These are phyloP conservation scores for Exophiala sp. DNA, from an alignment of 2,329 filamentous ascomycete species.

Conservation along the genomic window DNA sequence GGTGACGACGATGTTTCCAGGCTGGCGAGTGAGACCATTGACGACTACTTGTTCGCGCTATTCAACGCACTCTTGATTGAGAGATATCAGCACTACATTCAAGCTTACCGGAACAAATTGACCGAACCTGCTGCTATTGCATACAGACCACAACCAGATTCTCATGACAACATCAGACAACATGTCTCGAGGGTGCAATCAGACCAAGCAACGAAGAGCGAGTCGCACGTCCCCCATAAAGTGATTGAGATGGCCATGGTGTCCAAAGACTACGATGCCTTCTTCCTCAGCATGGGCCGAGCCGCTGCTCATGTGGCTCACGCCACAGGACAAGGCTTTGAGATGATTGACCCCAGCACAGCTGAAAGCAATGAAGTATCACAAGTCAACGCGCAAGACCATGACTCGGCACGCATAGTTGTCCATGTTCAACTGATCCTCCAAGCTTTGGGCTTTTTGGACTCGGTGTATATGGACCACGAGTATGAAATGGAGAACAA, in stretches of 20 bases:
- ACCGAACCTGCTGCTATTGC: slow-evolving; percentile 42
- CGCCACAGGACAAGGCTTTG: slow-evolving; percentile 28
- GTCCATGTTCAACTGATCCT: slow-evolving; percentile 67
- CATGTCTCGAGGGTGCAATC: slow-evolving; percentile 16
- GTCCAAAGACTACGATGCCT: slow-evolving; percentile 40
- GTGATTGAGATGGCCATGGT: slow-evolving; percentile 44
- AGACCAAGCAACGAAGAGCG: slow-evolving; percentile 32
- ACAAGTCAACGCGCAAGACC: slow-evolving; percentile 44
- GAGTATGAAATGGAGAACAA: slow-evolving; percentile 66
- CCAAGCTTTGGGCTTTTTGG: slow-evolving; percentile 54
- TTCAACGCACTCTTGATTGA: slow-evolving; percentile 81
- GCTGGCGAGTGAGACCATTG: slow-evolving; percentile 72
- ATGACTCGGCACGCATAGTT: slow-evolving; percentile 64
- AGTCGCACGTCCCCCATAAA: slow-evolving; percentile 44
- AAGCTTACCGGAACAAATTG: slow-evolving; percentile 42
- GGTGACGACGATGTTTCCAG: slow-evolving; percentile 78
- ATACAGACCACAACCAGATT: slow-evolving; percentile 16
- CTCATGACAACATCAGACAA: slow-evolving; percentile 13
- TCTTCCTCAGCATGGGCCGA: slow-evolving; percentile 40
- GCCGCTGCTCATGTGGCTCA: slow-evolving; percentile 39
- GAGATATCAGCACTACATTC: slow-evolving; percentile 69
- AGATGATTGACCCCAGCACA: slow-evolving; percentile 36
- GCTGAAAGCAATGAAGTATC: slow-evolving; percentile 31
- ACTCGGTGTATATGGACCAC: slow-evolving; percentile 42
- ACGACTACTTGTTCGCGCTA: slow-evolving; percentile 81